These are phyloP conservation scores for Salix arbutifolia DNA, from an alignment of 345 rosid genomes.

Conservation along the genomic window DNA sequence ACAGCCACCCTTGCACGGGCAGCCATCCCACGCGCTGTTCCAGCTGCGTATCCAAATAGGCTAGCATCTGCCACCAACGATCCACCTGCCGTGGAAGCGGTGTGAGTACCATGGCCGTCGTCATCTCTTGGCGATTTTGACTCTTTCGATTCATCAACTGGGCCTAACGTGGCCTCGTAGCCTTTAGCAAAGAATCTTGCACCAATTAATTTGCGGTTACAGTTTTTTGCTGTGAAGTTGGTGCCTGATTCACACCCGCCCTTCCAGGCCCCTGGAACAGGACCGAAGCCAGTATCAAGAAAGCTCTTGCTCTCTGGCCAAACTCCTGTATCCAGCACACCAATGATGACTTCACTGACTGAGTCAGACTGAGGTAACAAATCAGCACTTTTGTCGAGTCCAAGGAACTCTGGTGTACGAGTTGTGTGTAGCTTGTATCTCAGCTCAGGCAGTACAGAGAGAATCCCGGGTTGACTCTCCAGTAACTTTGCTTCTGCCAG, in stretches of 20 bases:
- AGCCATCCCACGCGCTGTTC: constrained; percentile 29
- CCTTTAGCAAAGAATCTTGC: constrained; percentile 33
- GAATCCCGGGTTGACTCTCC: constrained; percentile 38
- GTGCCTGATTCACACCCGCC: constrained; percentile 28
- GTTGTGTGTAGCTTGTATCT: constrained; percentile 38
- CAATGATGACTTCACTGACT: constrained; percentile 28
- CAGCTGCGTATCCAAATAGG: constrained; percentile 17
- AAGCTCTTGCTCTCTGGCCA: constrained; percentile 44
- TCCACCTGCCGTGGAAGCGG: constrained; percentile 23
- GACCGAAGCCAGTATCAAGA: constrained; percentile 31
- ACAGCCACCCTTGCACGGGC: constrained; percentile 20
- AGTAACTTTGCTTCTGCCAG: constrained; percentile 23
- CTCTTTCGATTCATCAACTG: constrained; percentile 31
- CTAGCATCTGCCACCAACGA: constrained; percentile 21
- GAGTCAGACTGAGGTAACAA: constrained; percentile 27
- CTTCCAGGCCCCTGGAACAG: constrained; percentile 26
- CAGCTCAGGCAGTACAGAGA: constrained; percentile 34
- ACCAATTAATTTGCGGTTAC: constrained; percentile 29
- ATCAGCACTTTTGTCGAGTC: constrained; percentile 23
- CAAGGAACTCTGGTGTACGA: constrained; percentile 40
- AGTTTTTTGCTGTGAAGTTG: constrained; percentile 14
- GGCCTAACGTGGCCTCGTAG: constrained; percentile 37
- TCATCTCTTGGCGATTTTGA: constrained; percentile 41
- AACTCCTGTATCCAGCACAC: constrained; percentile 38
- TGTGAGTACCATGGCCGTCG: constrained; percentile 43